Base-by-base conservation (phyloP, 257 asterid genomes). In the Capsicum pubescens region DNA sequence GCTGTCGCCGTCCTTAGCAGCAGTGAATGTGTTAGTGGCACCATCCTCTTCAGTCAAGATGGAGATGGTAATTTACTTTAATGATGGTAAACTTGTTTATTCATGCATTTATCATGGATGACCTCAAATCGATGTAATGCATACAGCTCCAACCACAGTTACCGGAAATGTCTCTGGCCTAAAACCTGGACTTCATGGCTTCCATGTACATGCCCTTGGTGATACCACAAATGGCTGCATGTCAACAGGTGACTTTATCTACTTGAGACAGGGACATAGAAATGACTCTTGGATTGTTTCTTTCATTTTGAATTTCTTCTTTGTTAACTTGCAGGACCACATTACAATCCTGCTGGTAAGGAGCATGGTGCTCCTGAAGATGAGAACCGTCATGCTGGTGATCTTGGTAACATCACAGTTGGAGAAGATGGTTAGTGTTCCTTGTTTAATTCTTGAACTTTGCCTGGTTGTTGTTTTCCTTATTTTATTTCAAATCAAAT, bases 171-270 rank as follows among this genome's bases (percentile, higher is more conserved):
- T 97, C 68, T 87, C 95, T 55, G 98, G 99, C 86, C 95, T 97
- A 9, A 93, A 90, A 89, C 98, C 98, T 19, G 99, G 99, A 58
- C 92, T 58, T 77, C 99, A 97, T 70, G 99, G 99, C 83, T 97
- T 97, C 89, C 99, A 97, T 67, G 97, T 97, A 66, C 99, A 97
- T 68, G 98, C 99, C 82, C 97, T 95, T 86, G 99, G 99, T 86
- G 99, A 97, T 93, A 97, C 99, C 80, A 97, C 99, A 87, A 97
- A 97, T n/a, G 99, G 99, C 55, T 97, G 99, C 85, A 80, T 93
- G 97, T 97, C 99, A 64, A 97, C 99, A 21, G 99, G 99, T 96
- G 91, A 90, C 58, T 63, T 72, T 83, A 58, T 54, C 67, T 85
- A 35, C 74, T 35, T 19, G 3, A 26, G 44, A 63, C 46, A 9